Conservation (phyloP, 306 rosid genomes). For the Gillenia trifoliata region DNA sequence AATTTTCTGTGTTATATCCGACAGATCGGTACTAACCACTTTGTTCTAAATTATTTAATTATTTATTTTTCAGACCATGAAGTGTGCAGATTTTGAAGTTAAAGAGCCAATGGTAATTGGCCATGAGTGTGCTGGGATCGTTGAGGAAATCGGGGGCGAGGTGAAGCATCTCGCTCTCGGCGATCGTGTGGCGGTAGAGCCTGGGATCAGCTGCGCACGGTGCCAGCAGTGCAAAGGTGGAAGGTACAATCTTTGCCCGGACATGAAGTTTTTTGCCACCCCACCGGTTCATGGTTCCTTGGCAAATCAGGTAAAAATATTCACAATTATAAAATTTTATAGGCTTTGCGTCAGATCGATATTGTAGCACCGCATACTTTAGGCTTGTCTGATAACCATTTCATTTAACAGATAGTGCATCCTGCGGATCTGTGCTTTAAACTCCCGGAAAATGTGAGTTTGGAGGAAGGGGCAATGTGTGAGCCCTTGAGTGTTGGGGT, state of each 20-base stretch:
- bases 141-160: constrained; percentile 69
- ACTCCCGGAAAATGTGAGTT: constrained; percentile 78
- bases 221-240: constrained; percentile 74
- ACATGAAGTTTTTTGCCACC: constrained; percentile 87
- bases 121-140: constrained; percentile 89
- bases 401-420: constrained; percentile 57
- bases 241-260: constrained; percentile 76
- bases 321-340: neutral
- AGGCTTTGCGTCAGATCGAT: neutral
- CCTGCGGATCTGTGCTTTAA: constrained; percentile 84
- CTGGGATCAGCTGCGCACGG: constrained; percentile 82
- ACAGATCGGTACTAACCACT: neutral
- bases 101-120: constrained; percentile 93
- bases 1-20: neutral
- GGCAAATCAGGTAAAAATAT: constrained; percentile 66
- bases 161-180: constrained; percentile 55
- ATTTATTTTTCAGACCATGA: constrained; percentile 49
- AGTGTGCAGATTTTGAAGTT: constrained; percentile 65
- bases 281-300: constrained; percentile 91
- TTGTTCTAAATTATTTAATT: too few species aligned
- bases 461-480: constrained; percentile 96
- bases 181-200: constrained; percentile 81
- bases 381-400: neutral
- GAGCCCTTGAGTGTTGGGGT: constrained; percentile 91
- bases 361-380: neutral